Conservation (phyloP, 257 asterid species). For the Solanum stenotomum region DNA sequence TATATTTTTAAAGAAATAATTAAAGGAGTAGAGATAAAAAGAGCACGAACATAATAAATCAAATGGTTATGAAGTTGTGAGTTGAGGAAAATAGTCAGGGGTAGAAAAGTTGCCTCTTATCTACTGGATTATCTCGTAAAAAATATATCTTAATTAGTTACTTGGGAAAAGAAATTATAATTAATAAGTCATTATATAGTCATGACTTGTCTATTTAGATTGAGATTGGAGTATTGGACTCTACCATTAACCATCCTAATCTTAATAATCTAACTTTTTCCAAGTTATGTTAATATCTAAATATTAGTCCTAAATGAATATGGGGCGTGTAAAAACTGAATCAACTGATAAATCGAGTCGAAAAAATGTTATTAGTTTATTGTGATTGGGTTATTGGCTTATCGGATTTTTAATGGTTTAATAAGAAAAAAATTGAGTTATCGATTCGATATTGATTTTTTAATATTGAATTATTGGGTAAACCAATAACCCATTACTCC, state of each 20-base stretch:
- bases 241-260: not conserved
- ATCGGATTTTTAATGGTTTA: not conserved
- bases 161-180: too few species aligned
- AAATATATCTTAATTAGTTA: not conserved
- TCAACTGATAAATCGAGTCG: too few species aligned
- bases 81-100: too few species aligned
- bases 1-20: not conserved
- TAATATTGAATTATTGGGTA: too few species aligned
- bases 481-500: too few species aligned
- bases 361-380: too few species aligned
- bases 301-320: not conserved
- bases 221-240: not conserved
- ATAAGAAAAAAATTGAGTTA: too few species aligned
- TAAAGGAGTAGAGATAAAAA: not conserved
- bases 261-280: not conserved
- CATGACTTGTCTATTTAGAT: not conserved
- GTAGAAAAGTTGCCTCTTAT: too few species aligned
- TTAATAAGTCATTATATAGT: not conserved
- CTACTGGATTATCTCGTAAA: too few species aligned
- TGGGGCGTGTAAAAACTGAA: too few species aligned
- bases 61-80: not conserved
- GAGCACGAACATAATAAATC: not conserved
- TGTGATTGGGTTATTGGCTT: not conserved
- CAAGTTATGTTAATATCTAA: not conserved
- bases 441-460: rapidly evolving